Conservation (phyloP, 257 asterid species). For the Solanum verrucosum region DNA sequence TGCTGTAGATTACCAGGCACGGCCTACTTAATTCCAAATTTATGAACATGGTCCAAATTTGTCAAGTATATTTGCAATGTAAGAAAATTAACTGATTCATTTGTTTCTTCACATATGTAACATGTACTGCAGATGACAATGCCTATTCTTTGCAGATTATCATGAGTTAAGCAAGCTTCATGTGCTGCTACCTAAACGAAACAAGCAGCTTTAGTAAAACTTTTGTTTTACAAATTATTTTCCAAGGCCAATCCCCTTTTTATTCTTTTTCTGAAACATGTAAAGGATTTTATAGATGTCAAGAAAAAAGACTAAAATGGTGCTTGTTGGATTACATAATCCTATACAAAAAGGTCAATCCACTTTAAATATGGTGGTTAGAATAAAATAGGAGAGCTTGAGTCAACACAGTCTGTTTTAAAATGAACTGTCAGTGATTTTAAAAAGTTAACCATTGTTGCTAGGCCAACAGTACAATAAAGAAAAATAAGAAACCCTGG, state of each 20-base stretch:
- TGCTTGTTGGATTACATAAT: not conserved
- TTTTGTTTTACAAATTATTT: not conserved
- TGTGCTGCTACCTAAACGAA: not conserved
- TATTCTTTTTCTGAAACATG: not conserved
- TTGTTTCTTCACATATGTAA: not conserved
- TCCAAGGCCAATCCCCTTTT: not conserved
- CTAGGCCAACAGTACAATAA: not conserved
- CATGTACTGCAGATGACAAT: not conserved
- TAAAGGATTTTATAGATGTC: not conserved
- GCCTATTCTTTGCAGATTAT: not conserved
- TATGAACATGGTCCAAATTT: not conserved
- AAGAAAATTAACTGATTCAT: not conserved
- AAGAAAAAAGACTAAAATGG: not conserved
- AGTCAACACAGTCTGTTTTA: not conserved
- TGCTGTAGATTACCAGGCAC: not conserved
- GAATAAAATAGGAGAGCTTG: not conserved
- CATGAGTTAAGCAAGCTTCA: not conserved
- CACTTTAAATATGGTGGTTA: not conserved
- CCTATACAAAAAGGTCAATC: not conserved
- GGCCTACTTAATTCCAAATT: not conserved
- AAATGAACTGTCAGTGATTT: not conserved
- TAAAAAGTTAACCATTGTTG: not conserved
- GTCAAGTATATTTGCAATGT: not conserved
- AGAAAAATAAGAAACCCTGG: not conserved
- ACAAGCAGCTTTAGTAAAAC: not conserved